Evolutionary conservation across 2,329 filamentous ascomycete genomes (phyloP).

Genomic region (Pseudocercospora vitis): DNA sequence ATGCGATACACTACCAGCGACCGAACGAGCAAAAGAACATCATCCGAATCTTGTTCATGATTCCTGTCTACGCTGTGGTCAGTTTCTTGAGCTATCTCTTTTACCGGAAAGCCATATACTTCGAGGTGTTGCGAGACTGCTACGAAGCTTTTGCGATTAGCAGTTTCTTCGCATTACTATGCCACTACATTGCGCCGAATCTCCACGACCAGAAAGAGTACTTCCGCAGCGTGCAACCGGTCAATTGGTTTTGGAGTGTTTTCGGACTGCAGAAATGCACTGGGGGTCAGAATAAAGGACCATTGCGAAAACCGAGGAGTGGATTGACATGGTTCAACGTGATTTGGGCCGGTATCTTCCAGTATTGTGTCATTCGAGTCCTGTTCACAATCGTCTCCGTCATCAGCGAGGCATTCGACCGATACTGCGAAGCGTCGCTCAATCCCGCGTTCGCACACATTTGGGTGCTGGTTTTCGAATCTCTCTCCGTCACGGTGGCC

Average conservation of each 20-base stretch:
- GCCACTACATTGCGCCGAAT: constrained; percentile 74
- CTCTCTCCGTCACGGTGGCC: constrained; percentile 71
- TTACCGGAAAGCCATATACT: constrained; percentile 79
- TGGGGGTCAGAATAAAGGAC: constrained; percentile 64
- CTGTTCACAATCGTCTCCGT: constrained; percentile 78
- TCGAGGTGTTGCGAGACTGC: constrained; percentile 75
- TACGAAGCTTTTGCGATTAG: constrained; percentile 89
- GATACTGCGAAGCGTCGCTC: constrained; percentile 77
- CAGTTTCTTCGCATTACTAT: constrained; percentile 81
- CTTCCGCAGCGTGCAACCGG: constrained; percentile 67
- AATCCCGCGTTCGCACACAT: constrained; percentile 78
- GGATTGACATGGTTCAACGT: constrained; percentile 89
- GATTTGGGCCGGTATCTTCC: constrained; percentile 62
- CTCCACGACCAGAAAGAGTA: constrained; percentile 79
- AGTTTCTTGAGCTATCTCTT: constrained; percentile 71
- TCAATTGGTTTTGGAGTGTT: constrained; percentile 74
- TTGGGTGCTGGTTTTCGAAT: constrained; percentile 75
- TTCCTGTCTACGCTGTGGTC: constrained; percentile 75
- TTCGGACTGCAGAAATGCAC: constrained; percentile 69
- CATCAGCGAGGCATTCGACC: constrained; percentile 64
- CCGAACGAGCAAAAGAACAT: constrained; percentile 67
- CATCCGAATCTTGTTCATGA: constrained; percentile 85
- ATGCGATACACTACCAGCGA: constrained; percentile 61
- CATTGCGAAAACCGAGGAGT: constrained; percentile 72
- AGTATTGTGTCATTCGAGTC: constrained; percentile 81